phyloP scores from a whole-genome alignment of 2,329 filamentous ascomycete species.

The Penicillium brevicompactum region DNA sequence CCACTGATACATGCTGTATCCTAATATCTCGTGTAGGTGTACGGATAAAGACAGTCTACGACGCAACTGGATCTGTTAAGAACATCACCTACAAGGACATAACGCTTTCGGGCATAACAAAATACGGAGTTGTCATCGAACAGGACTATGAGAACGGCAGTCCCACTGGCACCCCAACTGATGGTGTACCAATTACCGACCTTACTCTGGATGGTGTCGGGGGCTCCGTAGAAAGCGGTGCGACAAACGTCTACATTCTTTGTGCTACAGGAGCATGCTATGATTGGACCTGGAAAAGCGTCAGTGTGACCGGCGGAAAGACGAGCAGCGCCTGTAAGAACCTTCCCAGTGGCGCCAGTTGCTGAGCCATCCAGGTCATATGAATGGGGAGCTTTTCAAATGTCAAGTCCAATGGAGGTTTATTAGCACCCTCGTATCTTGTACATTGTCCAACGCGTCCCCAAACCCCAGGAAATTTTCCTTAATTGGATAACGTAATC shows the following conservation, averaged over 20 bases:
- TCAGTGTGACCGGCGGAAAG: constrained; percentile 55
- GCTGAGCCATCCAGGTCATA: not conserved
- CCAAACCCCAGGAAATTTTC: too few relatives aligned
- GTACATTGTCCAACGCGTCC: too few relatives aligned
- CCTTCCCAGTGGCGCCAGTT: not conserved
- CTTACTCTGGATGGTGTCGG: constrained; percentile 39
- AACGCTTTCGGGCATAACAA: constrained; percentile 51
- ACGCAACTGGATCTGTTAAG: constrained; percentile 54
- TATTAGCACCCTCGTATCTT: too few relatives aligned
- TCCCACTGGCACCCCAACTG: constrained; percentile 37
- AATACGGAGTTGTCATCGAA: constrained; percentile 54
- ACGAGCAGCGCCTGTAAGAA: constrained; percentile 29
- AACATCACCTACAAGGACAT: constrained; percentile 58
- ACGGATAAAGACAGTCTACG: constrained; percentile 54
- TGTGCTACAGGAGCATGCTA: constrained; percentile 56
- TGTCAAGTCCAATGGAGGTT: too few relatives aligned
- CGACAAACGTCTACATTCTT: constrained; percentile 53
- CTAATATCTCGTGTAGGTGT: constrained; percentile 14
- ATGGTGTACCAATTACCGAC: constrained; percentile 39
- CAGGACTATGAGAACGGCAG: constrained; percentile 57
- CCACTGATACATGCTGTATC: not conserved
- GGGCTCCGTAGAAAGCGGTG: constrained; percentile 35
- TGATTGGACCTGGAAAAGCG: constrained; percentile 50
- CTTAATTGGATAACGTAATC: too few relatives aligned
- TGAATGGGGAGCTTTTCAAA: not conserved